Percentiles rank a stretch among this genome's conserved stretches.
Evolutionary conservation across 2,329 filamentous ascomycete genomes (phyloP).

Genomic region (Trichoderma gracile): DNA sequence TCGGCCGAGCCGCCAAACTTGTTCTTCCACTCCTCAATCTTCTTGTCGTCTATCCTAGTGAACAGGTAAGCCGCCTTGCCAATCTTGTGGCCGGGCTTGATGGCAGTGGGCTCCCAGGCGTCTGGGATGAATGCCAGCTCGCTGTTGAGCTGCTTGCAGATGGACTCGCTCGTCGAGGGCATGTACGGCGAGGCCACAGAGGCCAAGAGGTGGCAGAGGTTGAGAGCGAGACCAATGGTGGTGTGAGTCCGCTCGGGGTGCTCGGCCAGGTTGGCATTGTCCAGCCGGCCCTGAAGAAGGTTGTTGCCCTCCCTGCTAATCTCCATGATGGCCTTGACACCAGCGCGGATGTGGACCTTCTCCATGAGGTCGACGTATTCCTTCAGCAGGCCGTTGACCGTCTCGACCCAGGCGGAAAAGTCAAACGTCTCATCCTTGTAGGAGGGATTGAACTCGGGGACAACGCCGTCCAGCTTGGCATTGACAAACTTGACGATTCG

Average conservation of each 20-base stretch:
- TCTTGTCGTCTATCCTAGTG: constrained; percentile 76
- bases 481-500: constrained; percentile 74
- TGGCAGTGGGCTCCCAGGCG: constrained; percentile 60
- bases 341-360: constrained; percentile 68
- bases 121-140: constrained; percentile 55
- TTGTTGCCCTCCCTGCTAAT: constrained; percentile 61
- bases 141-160: constrained; percentile 71
- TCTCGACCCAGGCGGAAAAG: constrained; percentile 30
- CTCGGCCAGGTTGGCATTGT: constrained; percentile 57
- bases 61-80: constrained; percentile 80
- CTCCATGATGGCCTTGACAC: constrained; percentile 64
- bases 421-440: constrained; percentile 58
- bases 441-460: constrained; percentile 62
- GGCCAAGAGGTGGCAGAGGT: constrained; percentile 80
- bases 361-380: constrained; percentile 70
- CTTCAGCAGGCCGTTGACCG: constrained; percentile 59
- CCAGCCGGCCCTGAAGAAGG: constrained; percentile 54
- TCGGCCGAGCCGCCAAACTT: constrained; percentile 56
- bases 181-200: constrained; percentile 81
- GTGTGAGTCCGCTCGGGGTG: constrained; percentile 56
- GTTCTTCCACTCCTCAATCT: constrained; percentile 80
- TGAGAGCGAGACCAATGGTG: constrained; percentile 76
- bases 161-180: constrained; percentile 72
- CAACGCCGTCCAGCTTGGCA: constrained; percentile 69
- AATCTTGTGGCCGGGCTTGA: constrained; percentile 76